phyloP scores from a whole-genome alignment of 148 eudicot species.

The Rhododendron henanense region DNA sequence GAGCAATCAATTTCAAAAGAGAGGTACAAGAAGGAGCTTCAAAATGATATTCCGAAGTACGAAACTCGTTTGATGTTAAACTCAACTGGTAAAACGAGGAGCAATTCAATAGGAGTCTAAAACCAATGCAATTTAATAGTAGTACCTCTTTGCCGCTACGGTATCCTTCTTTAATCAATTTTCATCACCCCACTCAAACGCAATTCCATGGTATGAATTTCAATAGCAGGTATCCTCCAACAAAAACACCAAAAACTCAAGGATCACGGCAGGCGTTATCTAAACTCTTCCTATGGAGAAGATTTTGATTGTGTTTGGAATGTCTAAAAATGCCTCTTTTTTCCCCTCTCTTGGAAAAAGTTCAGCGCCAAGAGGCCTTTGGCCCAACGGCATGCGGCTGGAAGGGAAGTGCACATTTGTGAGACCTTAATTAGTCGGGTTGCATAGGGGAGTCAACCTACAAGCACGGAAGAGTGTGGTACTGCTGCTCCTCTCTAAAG shows the following conservation, averaged over 20 bases:
- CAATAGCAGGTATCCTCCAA: not conserved
- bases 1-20: not conserved
- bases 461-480: not conserved
- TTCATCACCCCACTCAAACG: not conserved
- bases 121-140: not conserved
- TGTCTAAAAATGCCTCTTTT: not conserved
- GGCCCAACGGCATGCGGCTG: no score
- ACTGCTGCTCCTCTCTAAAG: not conserved
- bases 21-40: not conserved
- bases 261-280: not conserved
- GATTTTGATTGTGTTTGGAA: not conserved
- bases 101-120: not conserved
- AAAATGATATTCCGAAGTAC: not conserved
- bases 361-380: no score
- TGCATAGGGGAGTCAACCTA: not conserved
- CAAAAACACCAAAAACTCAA: not conserved
- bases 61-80: not conserved
- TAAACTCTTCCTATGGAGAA: not conserved
- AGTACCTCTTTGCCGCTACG: not conserved
- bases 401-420: no score
- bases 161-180: not conserved
- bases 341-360: not conserved
- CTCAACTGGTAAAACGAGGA: not conserved
- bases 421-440: no score
- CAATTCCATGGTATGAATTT: not conserved